Percentiles rank a stretch among this genome's conserved stretches.
These are phyloP conservation scores for Zymoseptoria passerinii DNA, from an alignment of 2,329 filamentous ascomycete genomes.

Conservation along the genomic window DNA sequence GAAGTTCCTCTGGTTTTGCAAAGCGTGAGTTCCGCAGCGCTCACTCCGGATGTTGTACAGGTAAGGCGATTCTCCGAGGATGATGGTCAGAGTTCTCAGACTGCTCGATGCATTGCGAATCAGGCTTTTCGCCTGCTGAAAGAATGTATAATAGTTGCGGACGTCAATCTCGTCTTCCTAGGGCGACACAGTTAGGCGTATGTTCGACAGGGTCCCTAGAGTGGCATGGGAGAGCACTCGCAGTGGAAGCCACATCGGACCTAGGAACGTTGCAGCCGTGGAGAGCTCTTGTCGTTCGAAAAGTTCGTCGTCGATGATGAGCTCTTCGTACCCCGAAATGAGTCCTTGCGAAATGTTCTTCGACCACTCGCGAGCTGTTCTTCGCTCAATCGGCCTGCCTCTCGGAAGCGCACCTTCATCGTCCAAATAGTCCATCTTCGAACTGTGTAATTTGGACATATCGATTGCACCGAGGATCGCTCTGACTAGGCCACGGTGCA, in stretches of 20 bases:
- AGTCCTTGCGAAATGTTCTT: background rate
- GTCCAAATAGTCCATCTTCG: conserved; percentile 6
- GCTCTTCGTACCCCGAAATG: background rate
- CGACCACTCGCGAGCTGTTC: background rate
- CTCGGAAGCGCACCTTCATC: conserved; percentile 6
- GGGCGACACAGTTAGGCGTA: conserved; percentile 2
- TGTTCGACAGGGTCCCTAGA: conserved; percentile 3
- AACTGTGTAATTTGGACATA: conserved; percentile 3
- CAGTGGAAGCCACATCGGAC: conserved; percentile 10
- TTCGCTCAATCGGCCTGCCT: background rate
- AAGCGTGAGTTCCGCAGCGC: background rate
- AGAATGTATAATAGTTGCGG: conserved; percentile 5
- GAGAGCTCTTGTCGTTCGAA: conserved; percentile 7
- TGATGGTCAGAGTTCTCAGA: conserved; percentile 79
- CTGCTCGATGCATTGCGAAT: background rate
- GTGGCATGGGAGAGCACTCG: conserved; percentile 2
- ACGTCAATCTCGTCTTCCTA: conserved; percentile 1
- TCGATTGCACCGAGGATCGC: conserved; percentile 4
- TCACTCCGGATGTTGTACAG: background rate
- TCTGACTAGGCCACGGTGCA: conserved; percentile 7
- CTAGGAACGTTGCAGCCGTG: conserved; percentile 4
- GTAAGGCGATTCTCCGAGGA: conserved; percentile 70
- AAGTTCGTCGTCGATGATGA: conserved; percentile 1
- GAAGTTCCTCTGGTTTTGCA: background rate
- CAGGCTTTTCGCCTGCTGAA: conserved; percentile 2